Percentiles rank a stretch among this genome's conserved stretches.
Conservation (phyloP, 768 basidiomycete species). For the Podaxis mareebaensis region DNA sequence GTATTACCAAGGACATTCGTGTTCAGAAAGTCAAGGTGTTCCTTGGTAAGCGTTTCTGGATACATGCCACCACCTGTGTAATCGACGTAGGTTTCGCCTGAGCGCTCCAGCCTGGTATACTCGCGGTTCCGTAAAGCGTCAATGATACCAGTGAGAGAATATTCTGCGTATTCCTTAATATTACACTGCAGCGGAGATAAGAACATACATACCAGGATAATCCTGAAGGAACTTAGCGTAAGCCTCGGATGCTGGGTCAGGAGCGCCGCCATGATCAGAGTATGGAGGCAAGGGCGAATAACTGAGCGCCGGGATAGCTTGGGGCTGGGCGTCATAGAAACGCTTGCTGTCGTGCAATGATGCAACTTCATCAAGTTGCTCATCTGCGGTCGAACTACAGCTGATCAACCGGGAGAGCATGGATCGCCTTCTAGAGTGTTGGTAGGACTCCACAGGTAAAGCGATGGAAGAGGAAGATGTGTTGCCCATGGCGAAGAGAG, state of each 20-base stretch:
- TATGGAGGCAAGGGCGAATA: slow-evolving; percentile 1
- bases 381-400: slow-evolving; percentile 11
- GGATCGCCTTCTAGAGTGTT: background rate
- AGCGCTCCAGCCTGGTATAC: slow-evolving; percentile 56
- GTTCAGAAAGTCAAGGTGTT: slow-evolving; percentile 69
- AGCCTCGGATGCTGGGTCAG: slow-evolving; percentile 36
- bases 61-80: slow-evolving; percentile 86
- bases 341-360: background rate
- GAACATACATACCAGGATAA: slow-evolving; percentile 31
- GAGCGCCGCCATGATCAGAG: slow-evolving; percentile 1
- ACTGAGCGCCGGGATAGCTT: slow-evolving; percentile 11
- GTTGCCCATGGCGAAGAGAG: slow-evolving; percentile 15
- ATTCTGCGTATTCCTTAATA: slow-evolving; percentile 37
- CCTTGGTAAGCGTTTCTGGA: slow-evolving; percentile 72
- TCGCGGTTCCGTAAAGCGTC: slow-evolving; percentile 68
- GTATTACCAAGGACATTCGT: slow-evolving; percentile 76
- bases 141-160: slow-evolving; percentile 66
- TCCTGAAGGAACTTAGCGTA: slow-evolving; percentile 50
- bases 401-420: slow-evolving; percentile 5
- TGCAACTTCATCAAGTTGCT: slow-evolving; percentile 10
- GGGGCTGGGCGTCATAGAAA: background rate
- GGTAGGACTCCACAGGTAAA: background rate
- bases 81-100: slow-evolving; percentile 78
- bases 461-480: slow-evolving; percentile 9
- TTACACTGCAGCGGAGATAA: background rate